These are phyloP conservation scores for Arabis hirsuta DNA, from an alignment of 345 rosid genomes.

Conservation along the genomic window DNA sequence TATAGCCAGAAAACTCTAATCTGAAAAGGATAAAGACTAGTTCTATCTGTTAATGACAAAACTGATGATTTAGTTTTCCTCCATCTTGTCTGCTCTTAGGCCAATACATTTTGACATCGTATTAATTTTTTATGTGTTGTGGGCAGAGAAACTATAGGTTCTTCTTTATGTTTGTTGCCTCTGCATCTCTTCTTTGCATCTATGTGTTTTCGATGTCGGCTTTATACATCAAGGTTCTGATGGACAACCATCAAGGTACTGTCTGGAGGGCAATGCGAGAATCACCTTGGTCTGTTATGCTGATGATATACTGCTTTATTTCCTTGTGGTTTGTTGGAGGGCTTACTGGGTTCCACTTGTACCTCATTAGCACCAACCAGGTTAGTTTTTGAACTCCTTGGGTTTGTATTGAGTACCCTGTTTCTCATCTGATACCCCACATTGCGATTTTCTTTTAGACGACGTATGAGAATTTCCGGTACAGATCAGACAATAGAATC, in stretches of 20 bases:
- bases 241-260: slow-evolving; percentile 65
- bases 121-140: slow-evolving; percentile 18
- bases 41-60: not conserved
- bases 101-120: not conserved
- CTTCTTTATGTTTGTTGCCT: slow-evolving; percentile 97
- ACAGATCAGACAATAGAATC: slow-evolving; percentile 72
- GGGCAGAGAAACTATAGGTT: slow-evolving; percentile 95
- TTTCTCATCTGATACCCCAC: not conserved
- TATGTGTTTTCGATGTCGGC: slow-evolving; percentile 88
- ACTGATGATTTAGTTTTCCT: not conserved
- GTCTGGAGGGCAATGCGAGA: slow-evolving; percentile 91
- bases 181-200: slow-evolving; percentile 84
- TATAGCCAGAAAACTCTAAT: not conserved
- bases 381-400: slow-evolving; percentile 48
- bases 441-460: slow-evolving; percentile 56
- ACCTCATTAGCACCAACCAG: slow-evolving; percentile 92
- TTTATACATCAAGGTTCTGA: slow-evolving; percentile 77
- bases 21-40: not conserved
- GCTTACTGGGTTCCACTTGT: slow-evolving; percentile 89
- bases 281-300: slow-evolving; percentile 81
- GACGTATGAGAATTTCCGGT: slow-evolving; percentile 93
- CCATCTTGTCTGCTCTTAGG: slow-evolving; percentile 4
- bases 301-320: slow-evolving; percentile 86
- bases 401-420: not conserved
- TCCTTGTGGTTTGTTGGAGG: slow-evolving; percentile 97